These are phyloP conservation scores for Barnettozyma sp. DNA, from an alignment of 805 yeast genomes.

Conservation along the genomic window DNA sequence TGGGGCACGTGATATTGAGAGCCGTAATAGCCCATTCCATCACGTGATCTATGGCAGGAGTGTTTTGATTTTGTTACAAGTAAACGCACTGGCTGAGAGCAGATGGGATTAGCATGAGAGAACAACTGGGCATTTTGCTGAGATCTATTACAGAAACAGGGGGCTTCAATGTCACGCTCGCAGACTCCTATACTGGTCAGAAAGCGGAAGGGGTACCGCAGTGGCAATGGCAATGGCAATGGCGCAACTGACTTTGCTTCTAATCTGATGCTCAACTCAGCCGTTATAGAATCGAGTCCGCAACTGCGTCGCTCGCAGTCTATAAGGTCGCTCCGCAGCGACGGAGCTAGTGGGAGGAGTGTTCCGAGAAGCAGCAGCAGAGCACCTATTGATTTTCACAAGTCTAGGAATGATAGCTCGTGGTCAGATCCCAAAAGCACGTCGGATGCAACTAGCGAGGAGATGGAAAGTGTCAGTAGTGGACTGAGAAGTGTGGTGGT, in stretches of 20 bases:
- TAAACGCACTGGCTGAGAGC: no score
- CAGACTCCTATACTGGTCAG: constrained; percentile 10
- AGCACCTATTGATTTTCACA: not conserved
- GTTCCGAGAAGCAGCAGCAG: not conserved
- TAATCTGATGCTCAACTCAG: constrained; percentile 6
- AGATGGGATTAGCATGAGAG: no score
- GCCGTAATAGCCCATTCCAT: no score
- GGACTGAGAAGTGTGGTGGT: constrained; percentile 4
- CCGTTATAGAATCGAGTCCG: constrained; percentile 6
- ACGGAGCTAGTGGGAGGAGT: not conserved
- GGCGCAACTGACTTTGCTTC: not conserved
- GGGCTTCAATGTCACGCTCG: constrained; percentile 6
- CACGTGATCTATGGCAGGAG: no score
- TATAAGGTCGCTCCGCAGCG: constrained; percentile 2
- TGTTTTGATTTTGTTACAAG: no score
- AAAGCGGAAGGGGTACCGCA: constrained; percentile 11
- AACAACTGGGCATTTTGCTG: no score
- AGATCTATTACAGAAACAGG: no score
- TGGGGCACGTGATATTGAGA: no score
- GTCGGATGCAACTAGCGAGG: constrained; percentile 17
- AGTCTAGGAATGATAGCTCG: not conserved
- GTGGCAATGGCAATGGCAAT: no score
- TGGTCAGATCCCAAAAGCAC: constrained; percentile 2
- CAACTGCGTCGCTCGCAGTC: constrained; percentile 5
- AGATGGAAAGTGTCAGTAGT: constrained; percentile 7